Conservation (phyloP, 2,329 filamentous ascomycete genomes). For the Diaporthe caulivora region DNA sequence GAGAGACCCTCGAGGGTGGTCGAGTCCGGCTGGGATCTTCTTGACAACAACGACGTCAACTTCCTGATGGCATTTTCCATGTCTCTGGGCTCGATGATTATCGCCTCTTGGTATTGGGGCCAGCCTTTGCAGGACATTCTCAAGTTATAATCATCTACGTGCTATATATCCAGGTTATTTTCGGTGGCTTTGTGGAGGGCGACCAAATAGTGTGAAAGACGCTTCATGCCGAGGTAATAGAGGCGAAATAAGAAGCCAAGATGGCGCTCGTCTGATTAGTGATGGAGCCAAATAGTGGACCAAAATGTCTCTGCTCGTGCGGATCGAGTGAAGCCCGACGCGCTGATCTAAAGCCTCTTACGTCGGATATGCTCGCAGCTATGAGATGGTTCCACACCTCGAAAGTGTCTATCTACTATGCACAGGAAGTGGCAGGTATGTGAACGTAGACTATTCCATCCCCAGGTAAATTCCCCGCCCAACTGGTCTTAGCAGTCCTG, state of each 20-base stretch:
- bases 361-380: neutral
- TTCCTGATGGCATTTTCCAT: conserved; percentile 88
- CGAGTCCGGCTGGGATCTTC: conserved; percentile 76
- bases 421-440: too few relatives aligned
- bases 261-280: neutral
- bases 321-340: neutral
- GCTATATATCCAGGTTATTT: neutral
- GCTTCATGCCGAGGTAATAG: neutral
- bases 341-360: neutral
- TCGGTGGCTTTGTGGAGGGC: neutral
- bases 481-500: neutral
- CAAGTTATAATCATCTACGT: conserved; percentile 45
- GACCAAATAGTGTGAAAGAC: neutral
- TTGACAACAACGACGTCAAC: conserved; percentile 98
- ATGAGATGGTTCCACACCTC: neutral
- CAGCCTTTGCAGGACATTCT: conserved; percentile 62
- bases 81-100: conserved; percentile 81
- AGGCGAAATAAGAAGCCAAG: neutral
- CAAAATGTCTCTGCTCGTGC: neutral
- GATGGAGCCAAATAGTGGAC: neutral
- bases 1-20: conserved; percentile 72
- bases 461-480: too few relatives aligned
- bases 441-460: too few relatives aligned
- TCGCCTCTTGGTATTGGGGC: conserved; percentile 72
- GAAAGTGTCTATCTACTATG: too few relatives aligned